A percentile compares a stretch with the other conserved stretches of the same genome.
phyloP scores from a whole-genome alignment of 2,329 filamentous ascomycete species.

The Lecanicillium sp. region DNA sequence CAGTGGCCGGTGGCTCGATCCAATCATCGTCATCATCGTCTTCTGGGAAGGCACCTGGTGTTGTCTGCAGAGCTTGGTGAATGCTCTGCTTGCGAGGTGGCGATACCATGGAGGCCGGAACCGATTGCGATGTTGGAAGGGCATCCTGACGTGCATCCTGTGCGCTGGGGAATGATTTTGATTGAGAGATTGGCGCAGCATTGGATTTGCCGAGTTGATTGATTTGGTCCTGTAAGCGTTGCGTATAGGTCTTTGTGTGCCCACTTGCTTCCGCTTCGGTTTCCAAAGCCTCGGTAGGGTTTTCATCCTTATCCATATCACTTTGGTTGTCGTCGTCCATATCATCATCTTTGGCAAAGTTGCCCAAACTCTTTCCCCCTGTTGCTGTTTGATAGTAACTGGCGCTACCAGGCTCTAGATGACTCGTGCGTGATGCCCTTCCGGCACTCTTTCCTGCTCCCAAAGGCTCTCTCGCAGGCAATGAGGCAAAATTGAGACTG shows the following conservation, averaged over 20 bases:
- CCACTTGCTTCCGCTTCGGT: conserved; percentile 31
- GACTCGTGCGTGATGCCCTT: conserved; percentile 66
- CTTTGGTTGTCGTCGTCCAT: conserved; percentile 40
- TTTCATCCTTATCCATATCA: conserved; percentile 37
- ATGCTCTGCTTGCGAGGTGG: conserved; percentile 16
- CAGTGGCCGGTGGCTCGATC: conserved; percentile 44
- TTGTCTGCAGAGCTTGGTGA: conserved; percentile 25
- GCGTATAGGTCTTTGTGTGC: conserved; percentile 87
- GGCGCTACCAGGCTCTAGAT: conserved; percentile 62
- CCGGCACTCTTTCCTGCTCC: conserved; percentile 77
- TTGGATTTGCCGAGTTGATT: conserved; percentile 59
- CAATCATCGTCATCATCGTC: conserved; percentile 53
- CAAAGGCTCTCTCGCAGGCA: conserved; percentile 84
- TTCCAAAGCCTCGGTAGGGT: conserved; percentile 27
- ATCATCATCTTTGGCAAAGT: conserved; percentile 32
- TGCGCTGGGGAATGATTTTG: conserved; percentile 37
- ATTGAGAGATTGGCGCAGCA: conserved; percentile 34
- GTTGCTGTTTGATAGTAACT: conserved; percentile 70
- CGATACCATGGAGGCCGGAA: conserved; percentile 19
- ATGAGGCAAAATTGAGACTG: conserved; percentile 86
- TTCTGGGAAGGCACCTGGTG: conserved; percentile 53
- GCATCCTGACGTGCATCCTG: conserved; percentile 23
- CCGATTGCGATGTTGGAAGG: conserved; percentile 18
- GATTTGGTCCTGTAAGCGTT: conserved; percentile 87
- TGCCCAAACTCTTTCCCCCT: conserved; percentile 63